phyloP scores from a whole-genome alignment of 371 early-diverging fungal genomes.

The Capniomyces stellatus region DNA sequence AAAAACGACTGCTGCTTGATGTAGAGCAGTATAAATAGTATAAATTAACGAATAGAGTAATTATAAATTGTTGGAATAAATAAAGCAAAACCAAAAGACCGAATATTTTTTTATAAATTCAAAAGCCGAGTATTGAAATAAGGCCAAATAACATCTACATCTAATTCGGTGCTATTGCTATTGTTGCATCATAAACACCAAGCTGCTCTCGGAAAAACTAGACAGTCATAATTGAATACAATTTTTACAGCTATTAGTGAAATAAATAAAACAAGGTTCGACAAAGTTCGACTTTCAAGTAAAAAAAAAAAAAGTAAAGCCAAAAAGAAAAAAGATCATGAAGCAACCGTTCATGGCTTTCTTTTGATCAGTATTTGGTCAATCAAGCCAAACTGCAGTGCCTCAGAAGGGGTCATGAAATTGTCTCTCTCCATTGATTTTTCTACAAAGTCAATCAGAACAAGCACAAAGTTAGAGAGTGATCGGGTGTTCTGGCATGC shows the following conservation, averaged over 20 bases:
- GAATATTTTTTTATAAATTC: too few species aligned
- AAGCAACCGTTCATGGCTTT: not conserved
- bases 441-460: slow-evolving; percentile 24
- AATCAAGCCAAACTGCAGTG: slow-evolving; percentile 79
- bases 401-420: slow-evolving; percentile 86
- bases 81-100: too few species aligned
- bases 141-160: too few species aligned
- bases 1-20: slow-evolving; percentile 2
- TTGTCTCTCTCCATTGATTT: slow-evolving; percentile 84
- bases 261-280: not conserved
- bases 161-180: too few species aligned
- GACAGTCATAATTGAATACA: too few species aligned
- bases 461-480: not conserved
- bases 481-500: too few species aligned
- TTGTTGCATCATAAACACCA: too few species aligned
- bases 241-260: not conserved
- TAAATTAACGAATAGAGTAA: not conserved
- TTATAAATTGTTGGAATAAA: not conserved
- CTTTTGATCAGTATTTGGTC: slow-evolving; percentile 64
- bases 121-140: too few species aligned
- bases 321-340: too few species aligned
- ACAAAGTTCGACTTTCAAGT: too few species aligned
- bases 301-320: too few species aligned
- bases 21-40: not conserved
- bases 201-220: too few species aligned